These are phyloP conservation scores for Tylopilus cervinicoccineus DNA, from an alignment of 768 basidiomycete genomes.

Conservation along the genomic window DNA sequence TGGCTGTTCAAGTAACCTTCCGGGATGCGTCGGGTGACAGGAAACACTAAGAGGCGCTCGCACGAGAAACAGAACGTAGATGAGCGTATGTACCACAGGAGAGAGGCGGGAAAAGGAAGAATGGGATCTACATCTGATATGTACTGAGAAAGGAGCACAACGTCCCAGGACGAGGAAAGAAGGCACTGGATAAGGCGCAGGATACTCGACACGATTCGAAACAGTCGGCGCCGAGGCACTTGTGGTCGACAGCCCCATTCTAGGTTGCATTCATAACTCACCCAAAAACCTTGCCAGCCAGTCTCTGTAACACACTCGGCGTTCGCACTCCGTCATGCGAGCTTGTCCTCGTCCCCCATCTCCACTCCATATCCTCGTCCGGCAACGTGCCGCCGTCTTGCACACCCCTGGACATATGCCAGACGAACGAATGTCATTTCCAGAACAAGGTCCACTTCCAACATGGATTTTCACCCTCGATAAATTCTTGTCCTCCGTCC, in stretches of 20 bases:
- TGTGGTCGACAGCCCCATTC: constrained; percentile 41
- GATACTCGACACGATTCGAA: background rate
- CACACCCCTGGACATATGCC: constrained; percentile 60
- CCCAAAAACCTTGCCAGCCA: constrained; percentile 38
- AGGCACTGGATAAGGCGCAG: no score
- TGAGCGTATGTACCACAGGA: no score
- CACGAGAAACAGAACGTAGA: no score
- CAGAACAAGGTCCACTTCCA: constrained; percentile 49
- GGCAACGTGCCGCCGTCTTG: constrained; percentile 32
- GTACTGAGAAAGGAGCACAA: no score
- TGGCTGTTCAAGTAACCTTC: constrained; percentile 1
- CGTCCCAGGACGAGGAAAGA: no score
- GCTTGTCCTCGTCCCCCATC: constrained; percentile 44
- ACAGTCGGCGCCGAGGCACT: constrained; percentile 51
- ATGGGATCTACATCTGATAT: no score
- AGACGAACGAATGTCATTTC: constrained; percentile 55
- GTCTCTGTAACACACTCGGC: constrained; percentile 40
- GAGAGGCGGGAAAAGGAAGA: no score
- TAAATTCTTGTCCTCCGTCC: constrained; percentile 40
- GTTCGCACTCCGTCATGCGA: constrained; percentile 44
- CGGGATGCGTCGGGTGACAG: no score
- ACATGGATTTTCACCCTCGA: constrained; percentile 46
- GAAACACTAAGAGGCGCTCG: no score
- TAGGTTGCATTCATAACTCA: constrained; percentile 44
- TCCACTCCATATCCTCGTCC: constrained; percentile 28